Evolutionary conservation across 2,329 filamentous ascomycete genomes (phyloP).

Genomic region (Paracamarosporium sp.): DNA sequence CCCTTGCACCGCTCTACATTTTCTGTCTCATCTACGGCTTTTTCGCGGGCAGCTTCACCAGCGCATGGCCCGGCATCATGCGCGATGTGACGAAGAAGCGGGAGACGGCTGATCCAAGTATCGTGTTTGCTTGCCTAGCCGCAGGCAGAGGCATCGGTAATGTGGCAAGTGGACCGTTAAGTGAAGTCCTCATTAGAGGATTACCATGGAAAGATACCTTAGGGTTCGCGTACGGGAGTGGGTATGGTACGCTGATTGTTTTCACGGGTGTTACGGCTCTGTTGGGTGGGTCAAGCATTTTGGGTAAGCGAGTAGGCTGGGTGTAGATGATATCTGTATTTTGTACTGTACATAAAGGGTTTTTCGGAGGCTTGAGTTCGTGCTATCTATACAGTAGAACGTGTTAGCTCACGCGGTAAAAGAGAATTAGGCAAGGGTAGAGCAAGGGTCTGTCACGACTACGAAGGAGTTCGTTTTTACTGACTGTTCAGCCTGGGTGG

Average conservation of each 20-base stretch:
- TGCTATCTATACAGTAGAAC: background rate
- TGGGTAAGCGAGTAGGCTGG: conserved; percentile 2
- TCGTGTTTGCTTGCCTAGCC: conserved; percentile 55
- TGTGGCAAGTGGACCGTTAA: conserved; percentile 58
- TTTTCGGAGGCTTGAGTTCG: background rate
- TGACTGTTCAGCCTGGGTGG: no score
- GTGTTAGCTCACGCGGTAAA: background rate
- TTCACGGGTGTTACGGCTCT: conserved; percentile 48
- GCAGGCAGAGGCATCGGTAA: conserved; percentile 59
- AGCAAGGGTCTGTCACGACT: no score
- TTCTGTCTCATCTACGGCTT: conserved; percentile 46
- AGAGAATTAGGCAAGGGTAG: no score
- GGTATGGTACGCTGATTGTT: conserved; percentile 48
- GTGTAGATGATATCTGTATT: background rate
- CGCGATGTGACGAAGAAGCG: conserved; percentile 23
- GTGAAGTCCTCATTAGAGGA: conserved; percentile 49
- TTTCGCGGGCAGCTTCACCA: conserved; percentile 36
- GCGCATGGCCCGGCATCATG: conserved; percentile 36
- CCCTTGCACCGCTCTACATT: conserved; percentile 39
- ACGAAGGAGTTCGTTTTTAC: no score
- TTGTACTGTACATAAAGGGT: background rate
- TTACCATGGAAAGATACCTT: background rate
- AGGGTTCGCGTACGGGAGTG: conserved; percentile 41
- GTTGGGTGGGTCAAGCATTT: conserved; percentile 15
- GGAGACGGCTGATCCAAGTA: conserved; percentile 38